Percentiles rank a stretch among this genome's conserved stretches.
These are phyloP conservation scores for Verticillium isaacii DNA, from an alignment of 2,329 filamentous ascomycete species.

Conservation along the genomic window DNA sequence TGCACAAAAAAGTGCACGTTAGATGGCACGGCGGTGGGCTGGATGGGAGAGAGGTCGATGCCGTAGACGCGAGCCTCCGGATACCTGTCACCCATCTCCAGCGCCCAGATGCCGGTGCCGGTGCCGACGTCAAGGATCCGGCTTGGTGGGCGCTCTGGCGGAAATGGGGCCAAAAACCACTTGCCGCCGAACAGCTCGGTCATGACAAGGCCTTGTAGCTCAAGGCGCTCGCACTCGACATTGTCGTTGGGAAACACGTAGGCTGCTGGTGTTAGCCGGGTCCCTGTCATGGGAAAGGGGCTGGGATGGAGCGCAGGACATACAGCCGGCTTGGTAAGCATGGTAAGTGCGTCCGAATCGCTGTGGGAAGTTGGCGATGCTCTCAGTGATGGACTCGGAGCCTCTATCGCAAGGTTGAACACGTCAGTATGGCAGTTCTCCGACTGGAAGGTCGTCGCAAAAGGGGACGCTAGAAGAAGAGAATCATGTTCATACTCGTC, in stretches of 20 bases:
- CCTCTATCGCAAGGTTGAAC: constrained; percentile 8
- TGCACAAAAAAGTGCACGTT: constrained; percentile 74
- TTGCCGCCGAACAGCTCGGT: constrained; percentile 31
- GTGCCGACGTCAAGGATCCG: constrained; percentile 39
- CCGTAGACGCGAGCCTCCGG: constrained; percentile 55
- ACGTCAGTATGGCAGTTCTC: background rate
- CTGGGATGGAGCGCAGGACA: constrained; percentile 14
- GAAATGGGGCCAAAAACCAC: constrained; percentile 39
- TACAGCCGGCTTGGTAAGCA: constrained; percentile 41
- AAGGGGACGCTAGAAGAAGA: background rate
- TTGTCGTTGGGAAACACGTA: constrained; percentile 42
- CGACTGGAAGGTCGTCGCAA: background rate
- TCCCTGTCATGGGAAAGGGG: background rate
- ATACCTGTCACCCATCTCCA: constrained; percentile 61
- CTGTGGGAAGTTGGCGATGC: constrained; percentile 34
- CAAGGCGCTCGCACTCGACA: constrained; percentile 34
- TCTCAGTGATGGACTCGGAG: constrained; percentile 34
- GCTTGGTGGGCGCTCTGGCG: constrained; percentile 25
- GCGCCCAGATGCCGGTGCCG: constrained; percentile 54
- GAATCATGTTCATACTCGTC: background rate
- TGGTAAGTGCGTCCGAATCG: constrained; percentile 43
- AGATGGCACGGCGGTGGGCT: constrained; percentile 60
- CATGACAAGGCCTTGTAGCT: constrained; percentile 32
- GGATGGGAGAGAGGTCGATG: constrained; percentile 64
- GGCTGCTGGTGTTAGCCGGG: constrained; percentile 22